A percentile compares a stretch with the other conserved stretches of the same genome.
Evolutionary conservation across 768 basidiomycete genomes (phyloP).

Genomic region (Phaeotremella skinneri): DNA sequence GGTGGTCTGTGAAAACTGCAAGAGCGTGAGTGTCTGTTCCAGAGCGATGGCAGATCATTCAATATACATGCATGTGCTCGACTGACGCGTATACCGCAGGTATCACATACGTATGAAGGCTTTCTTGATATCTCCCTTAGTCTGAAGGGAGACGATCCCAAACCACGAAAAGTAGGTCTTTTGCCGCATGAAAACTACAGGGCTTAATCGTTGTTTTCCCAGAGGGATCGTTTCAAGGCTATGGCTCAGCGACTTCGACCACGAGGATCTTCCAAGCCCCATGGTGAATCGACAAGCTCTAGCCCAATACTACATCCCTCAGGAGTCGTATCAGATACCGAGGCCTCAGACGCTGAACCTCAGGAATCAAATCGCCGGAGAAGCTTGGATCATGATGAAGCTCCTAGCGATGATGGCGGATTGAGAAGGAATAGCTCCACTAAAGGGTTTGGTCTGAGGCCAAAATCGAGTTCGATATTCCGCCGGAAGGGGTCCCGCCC

Average conservation of each 20-base stretch:
- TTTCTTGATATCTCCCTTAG: conserved; percentile 91
- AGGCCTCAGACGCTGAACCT: conserved; percentile 5
- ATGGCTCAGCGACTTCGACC: conserved; percentile 56
- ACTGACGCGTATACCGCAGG: conserved; percentile 39
- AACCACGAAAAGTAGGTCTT: conserved; percentile 60
- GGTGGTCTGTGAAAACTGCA: conserved; percentile 91
- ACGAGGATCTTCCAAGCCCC: conserved; percentile 1
- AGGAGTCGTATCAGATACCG: conserved; percentile 32
- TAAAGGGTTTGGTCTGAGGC: conserved; percentile 32
- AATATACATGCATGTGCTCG: background rate
- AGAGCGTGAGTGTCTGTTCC: conserved; percentile 59
- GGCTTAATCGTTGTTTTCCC: background rate
- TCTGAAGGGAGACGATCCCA: conserved; percentile 73
- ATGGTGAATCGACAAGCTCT: conserved; percentile 6
- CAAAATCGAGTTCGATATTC: conserved; percentile 40
- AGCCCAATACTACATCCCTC: conserved; percentile 5
- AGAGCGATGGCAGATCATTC: background rate
- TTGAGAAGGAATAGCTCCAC: conserved; percentile 20
- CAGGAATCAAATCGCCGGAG: conserved; percentile 20
- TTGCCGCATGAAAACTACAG: background rate
- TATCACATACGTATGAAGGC: conserved; percentile 84
- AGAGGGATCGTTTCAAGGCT: conserved; percentile 70
- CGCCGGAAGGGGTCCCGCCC: conserved; percentile 24
- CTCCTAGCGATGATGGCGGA: conserved; percentile 6
- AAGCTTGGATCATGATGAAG: conserved; percentile 34